Evolutionary conservation across 768 basidiomycete genomes (phyloP).

Genomic region (Clathrus columnatus): DNA sequence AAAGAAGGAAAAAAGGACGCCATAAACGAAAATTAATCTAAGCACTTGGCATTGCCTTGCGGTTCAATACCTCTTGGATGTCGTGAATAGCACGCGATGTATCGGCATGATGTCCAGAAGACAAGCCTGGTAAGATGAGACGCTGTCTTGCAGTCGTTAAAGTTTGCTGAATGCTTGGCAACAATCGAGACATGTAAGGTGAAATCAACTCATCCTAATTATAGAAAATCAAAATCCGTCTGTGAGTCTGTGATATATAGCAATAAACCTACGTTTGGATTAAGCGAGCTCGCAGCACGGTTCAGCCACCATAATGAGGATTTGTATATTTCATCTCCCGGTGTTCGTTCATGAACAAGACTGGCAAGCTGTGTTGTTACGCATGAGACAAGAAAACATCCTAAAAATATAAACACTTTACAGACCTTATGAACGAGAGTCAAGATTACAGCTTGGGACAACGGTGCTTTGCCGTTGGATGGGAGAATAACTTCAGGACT

Average conservation of each 20-base stretch:
- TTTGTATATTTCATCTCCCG: conserved; percentile 75
- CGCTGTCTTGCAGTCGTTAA: conserved; percentile 76
- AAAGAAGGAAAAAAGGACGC: background rate
- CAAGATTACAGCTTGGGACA: conserved; percentile 78
- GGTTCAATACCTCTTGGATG: conserved; percentile 59
- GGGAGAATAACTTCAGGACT: conserved; percentile 80
- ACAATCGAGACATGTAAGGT: conserved; percentile 72
- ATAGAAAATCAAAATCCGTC: conserved; percentile 5
- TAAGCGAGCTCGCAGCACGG: conserved; percentile 59
- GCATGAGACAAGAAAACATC: conserved; percentile 5
- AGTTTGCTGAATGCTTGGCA: conserved; percentile 70
- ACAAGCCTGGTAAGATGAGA: conserved; percentile 66
- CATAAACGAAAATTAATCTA: conserved; percentile 4
- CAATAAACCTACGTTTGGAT: conserved; percentile 49
- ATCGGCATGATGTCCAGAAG: conserved; percentile 45
- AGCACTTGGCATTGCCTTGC: conserved; percentile 25
- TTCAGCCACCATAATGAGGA: conserved; percentile 83
- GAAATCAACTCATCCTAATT: conserved; percentile 69
- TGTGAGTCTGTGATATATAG: conserved; percentile 5
- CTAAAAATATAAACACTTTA: conserved; percentile 8
- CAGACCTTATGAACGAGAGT: conserved; percentile 77
- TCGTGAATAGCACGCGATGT: conserved; percentile 63
- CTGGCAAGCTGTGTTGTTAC: conserved; percentile 50
- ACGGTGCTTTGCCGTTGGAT: conserved; percentile 52
- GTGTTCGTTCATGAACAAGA: conserved; percentile 65